These are phyloP conservation scores for Cladosporium austrohemisphaericum DNA, from an alignment of 2,329 filamentous ascomycete genomes.

Conservation along the genomic window DNA sequence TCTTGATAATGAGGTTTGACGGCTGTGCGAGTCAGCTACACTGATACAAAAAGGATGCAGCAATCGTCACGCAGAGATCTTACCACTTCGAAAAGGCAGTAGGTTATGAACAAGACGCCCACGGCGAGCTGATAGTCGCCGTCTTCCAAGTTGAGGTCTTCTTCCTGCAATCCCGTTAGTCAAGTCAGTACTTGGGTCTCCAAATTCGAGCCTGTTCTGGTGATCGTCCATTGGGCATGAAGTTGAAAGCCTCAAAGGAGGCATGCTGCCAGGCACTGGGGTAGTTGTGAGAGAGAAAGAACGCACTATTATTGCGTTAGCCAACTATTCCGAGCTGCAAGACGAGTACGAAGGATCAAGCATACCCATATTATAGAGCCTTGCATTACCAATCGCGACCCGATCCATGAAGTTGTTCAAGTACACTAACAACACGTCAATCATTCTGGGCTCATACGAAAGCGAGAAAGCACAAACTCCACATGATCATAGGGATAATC, in stretches of 20 bases:
- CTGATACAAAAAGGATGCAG: not conserved
- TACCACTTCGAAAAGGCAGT: constrained; percentile 42
- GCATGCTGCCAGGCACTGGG: too few species aligned
- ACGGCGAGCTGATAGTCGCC: constrained; percentile 35
- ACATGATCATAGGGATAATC: constrained; percentile 38
- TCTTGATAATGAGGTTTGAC: constrained; percentile 18
- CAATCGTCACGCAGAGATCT: not conserved
- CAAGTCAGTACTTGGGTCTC: too few species aligned
- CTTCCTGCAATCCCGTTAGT: too few species aligned
- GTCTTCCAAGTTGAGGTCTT: constrained; percentile 42
- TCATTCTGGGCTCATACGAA: too few species aligned
- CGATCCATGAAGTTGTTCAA: not conserved
- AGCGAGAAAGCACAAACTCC: constrained; percentile 14
- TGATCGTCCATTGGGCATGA: too few species aligned
- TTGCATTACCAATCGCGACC: constrained; percentile 31
- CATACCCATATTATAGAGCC: constrained; percentile 42
- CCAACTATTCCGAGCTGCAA: too few species aligned
- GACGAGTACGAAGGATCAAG: too few species aligned
- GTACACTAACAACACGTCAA: too few species aligned
- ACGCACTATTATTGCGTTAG: too few species aligned
- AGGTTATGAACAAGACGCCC: constrained; percentile 20
- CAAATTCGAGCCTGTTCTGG: too few species aligned
- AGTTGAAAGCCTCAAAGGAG: too few species aligned
- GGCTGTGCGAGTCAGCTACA: not conserved
- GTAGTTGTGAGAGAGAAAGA: too few species aligned